Percentiles rank a stretch among this genome's conserved stretches.
These are phyloP conservation scores for Leccinum variicolor DNA, from an alignment of 768 basidiomycete species.

Conservation along the genomic window DNA sequence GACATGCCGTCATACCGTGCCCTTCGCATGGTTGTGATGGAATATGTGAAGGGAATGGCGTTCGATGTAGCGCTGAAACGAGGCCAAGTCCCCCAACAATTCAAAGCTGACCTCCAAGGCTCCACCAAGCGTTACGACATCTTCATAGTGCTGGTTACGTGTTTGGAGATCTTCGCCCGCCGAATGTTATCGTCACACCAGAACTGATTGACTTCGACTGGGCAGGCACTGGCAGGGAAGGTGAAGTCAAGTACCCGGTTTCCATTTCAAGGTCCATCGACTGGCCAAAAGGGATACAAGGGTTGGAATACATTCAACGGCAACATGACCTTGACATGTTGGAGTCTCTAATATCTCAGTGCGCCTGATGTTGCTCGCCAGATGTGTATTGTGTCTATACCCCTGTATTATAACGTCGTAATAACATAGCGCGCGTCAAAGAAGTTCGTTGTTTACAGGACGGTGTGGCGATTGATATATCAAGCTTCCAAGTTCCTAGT, in stretches of 20 bases:
- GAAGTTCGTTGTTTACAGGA: too few species aligned
- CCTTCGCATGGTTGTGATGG: conserved; percentile 40
- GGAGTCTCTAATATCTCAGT: too few species aligned
- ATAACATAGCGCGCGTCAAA: too few species aligned
- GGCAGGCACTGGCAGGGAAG: conserved; percentile 2
- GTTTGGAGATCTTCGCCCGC: conserved; percentile 35
- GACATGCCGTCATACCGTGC: conserved; percentile 13
- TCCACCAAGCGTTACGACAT: conserved; percentile 14
- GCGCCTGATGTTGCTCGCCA: too few species aligned
- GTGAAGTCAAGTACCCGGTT: not conserved
- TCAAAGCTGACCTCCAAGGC: conserved; percentile 17
- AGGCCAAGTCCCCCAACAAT: conserved; percentile 6
- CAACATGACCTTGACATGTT: too few species aligned
- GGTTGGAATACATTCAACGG: not conserved
- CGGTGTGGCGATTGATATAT: too few species aligned
- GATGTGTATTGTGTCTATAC: too few species aligned
- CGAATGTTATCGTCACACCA: conserved; percentile 31
- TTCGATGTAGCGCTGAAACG: not conserved
- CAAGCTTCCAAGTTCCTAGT: conserved; percentile 6
- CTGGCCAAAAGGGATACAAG: not conserved
- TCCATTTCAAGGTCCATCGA: not conserved
- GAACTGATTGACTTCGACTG: conserved; percentile 11
- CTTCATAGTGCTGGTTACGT: conserved; percentile 35
- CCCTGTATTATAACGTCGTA: too few species aligned
- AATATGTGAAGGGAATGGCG: conserved; percentile 26